Evolutionary conservation across 23 red algal species (phyloP).

Genomic region (Cyanidioschyzon merolae): DNA sequence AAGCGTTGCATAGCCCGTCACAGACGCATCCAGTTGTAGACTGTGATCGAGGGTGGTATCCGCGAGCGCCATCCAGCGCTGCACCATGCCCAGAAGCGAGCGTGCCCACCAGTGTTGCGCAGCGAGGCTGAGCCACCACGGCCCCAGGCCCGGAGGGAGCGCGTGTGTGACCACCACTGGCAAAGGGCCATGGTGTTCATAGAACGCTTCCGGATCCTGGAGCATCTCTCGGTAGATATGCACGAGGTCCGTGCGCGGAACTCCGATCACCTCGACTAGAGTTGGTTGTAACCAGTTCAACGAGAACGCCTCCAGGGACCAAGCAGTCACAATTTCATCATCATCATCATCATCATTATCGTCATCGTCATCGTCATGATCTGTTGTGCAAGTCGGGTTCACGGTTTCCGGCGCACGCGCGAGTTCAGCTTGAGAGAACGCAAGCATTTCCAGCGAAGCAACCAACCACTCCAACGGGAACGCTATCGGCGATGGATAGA

Average conservation of each 20-base stretch:
- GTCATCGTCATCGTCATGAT: no score
- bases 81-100: neutral
- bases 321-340: neutral
- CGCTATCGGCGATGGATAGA: conserved; percentile 42
- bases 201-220: conserved; percentile 10
- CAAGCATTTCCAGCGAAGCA: conserved; percentile 33
- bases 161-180: neutral
- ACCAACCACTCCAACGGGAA: conserved; percentile 39
- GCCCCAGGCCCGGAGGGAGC: neutral
- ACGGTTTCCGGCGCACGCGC: neutral
- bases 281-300: conserved; percentile 2
- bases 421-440: conserved; percentile 1
- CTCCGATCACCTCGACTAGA: neutral
- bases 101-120: conserved; percentile 4
- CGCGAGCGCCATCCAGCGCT: neutral
- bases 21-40: neutral
- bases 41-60: neutral
- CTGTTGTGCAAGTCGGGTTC: neutral
- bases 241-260: neutral
- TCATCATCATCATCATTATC: neutral
- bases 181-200: neutral
- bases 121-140: neutral
- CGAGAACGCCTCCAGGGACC: conserved; percentile 7
- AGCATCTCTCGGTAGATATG: neutral
- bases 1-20: neutral